Evolutionary conservation across 495 filamentous ascomycete species (phyloP), one percentile per base, ranked within the genome.

Genomic region (Chaetomidium leptoderma): DNA sequence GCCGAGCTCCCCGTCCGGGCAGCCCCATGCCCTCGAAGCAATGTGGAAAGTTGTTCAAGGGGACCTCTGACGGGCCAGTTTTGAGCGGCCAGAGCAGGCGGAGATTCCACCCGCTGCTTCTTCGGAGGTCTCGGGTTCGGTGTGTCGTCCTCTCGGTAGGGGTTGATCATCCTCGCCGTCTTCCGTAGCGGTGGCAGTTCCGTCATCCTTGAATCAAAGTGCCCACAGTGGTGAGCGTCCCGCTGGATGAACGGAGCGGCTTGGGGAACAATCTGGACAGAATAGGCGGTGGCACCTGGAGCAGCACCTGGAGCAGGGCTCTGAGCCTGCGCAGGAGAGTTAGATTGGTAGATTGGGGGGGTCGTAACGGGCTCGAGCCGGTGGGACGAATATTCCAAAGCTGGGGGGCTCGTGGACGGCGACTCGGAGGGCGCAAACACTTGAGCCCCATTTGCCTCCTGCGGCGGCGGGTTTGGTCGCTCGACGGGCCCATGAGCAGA

Each of bases 81-180:
- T 39, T 26, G 39, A 6, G 23, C 30, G 13, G 9, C 14, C 32
- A 17, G 33, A 2, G 29, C 26, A 0, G 29, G 9, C n/a, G 43
- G 30, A n/a, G 32, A 26, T 26, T 61, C 58, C 23, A 53, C 37
- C 23, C 37, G 52, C 30, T 48, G 59, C 43, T 27, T 62, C 42
- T 62, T 62, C 21, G 17, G 7, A 10, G 49, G 33, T 3, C 35
- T 19, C 4, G 46, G 47, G 1, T 14, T 27, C 13, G 19, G 13
- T 14, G 37, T 6, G 9, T 52, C 45, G 3, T 40, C 3, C 23
- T 37, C 46, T 30, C 58, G 35, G 21, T 56, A 35, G 2, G 26
- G 37, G 11, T 52, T 49, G 33, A 61, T 55, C 52, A 61, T 49
- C 53, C 58, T 46, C 10, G 58, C 58, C 4, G 58, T 61, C 42